Evolutionary conservation across 2,329 filamentous ascomycete species (phyloP), one percentile per base, ranked within the genome.

Genomic region (Trichoderma cornu-damae): DNA sequence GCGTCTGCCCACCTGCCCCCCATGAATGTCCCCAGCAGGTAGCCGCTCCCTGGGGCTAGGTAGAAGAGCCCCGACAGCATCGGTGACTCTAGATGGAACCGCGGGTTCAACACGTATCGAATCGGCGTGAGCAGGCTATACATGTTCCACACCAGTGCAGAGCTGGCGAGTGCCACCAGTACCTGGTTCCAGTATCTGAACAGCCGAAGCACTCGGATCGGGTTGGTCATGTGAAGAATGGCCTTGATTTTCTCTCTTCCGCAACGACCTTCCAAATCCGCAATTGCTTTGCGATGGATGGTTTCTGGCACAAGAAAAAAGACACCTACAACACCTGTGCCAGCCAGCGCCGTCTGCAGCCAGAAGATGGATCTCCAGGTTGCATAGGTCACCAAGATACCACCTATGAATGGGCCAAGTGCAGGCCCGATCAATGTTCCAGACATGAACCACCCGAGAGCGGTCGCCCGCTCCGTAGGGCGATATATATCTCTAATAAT

Each of bases 331-430:
- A 79, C 75, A 1, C 82, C 85, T 0, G 80, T 66, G 2, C 80
- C 86, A 0, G 84, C 85, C 5, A 90, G 76, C 0, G 80, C 87
- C 0, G 85, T 83, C 66, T 91, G 88, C 0, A 92, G 75, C 84
- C 87, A 91, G 73, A 90, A 91, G 53, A 91, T 89, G 40, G 82
- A 81, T 16, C 87, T 79, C 89, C 89, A 93, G 2, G 78, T 81
- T 6, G 79, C 77, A 69, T 84, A 90, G 0, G 87, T 91, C 14
- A 91, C 86, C 50, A 93, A 89, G 43, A 90, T 84, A 22, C 88
- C 89, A 55, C 88, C 83, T 8, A 91, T 75, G 64, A 90, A 88
- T 0, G 83, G 82, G 0, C 88, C 87, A 65, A 88, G 77, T 0
- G 84, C 85, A 6, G 88, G 88, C 0, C 88, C 88, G 44, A 90